phyloP scores from a whole-genome alignment of 2,329 filamentous ascomycete genomes.

The Calonectria hongkongensis region DNA sequence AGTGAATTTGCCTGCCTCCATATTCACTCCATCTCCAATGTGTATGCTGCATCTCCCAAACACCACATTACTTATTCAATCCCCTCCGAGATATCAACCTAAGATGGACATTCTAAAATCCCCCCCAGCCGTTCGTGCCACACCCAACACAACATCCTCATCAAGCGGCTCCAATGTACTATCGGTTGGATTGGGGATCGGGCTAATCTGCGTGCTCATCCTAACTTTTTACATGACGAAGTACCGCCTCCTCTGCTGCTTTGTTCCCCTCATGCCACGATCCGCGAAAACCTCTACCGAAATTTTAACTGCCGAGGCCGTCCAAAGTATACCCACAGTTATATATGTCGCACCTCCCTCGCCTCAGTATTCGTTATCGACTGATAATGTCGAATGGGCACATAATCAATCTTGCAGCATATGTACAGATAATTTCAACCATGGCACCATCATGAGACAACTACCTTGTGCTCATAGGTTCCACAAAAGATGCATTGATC shows the following conservation, averaged over 20 bases:
- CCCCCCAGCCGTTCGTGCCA: not conserved
- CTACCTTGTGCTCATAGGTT: conserved; percentile 8
- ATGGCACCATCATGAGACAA: not conserved
- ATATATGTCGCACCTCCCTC: not conserved
- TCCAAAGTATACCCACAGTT: not conserved
- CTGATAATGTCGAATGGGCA: not conserved
- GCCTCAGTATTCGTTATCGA: not conserved
- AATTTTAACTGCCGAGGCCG: not conserved
- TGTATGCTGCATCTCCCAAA: not conserved
- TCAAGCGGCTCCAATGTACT: not conserved
- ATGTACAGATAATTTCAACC: not conserved
- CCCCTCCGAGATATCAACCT: too few species aligned
- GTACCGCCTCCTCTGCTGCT: not conserved
- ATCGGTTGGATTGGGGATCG: not conserved
- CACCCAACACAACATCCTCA: not conserved
- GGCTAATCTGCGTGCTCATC: not conserved
- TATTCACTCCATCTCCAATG: not conserved
- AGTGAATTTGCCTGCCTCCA: not conserved
- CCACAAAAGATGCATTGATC: not conserved
- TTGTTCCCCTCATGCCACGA: not conserved
- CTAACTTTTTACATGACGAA: not conserved
- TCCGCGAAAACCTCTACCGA: not conserved
- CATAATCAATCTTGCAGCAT: not conserved
- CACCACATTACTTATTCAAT: not conserved
- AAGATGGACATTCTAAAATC: not conserved